Base-by-base conservation (phyloP, 2,329 filamentous ascomycete genomes). In the Alternaria metachromatica region DNA sequence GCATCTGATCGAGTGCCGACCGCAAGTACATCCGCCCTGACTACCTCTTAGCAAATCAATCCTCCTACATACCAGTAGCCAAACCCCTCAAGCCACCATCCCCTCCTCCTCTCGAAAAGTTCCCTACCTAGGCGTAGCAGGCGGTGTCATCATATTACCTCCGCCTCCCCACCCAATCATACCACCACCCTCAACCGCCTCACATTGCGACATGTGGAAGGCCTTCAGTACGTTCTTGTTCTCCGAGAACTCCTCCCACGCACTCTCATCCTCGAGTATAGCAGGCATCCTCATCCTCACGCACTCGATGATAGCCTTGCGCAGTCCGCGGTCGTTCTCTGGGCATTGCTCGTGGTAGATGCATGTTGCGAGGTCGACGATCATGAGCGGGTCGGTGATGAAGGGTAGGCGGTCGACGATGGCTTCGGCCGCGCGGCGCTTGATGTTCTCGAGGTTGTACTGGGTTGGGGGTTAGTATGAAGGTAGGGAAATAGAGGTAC, bases 351-450 rank as follows among this genome's bases (percentile, higher is more conserved):
- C 61, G 12, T 64, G 12, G 28, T 66, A 63, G 49, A 72, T 57
- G 12, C 6, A 23, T 11, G 51, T 28, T 3, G 71, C 70, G 1
- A 73, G 53, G 20, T 68, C 61, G 9, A 74, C 62, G 20, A 73
- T 55, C 11, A 11, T 62, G n/a, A 70, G 20, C 0, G 62, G 15
- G 7, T 74, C 65, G 3, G 67, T 46, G 2, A 72, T 25, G 61
- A 72, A 73, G 1, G 60, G 55, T 0, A 75, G 51, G 5, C 73
- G 67, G 41, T 75, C 71, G 4, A 70, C 65, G 20, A 73, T 68
- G 3, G 71, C 64, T 26, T 62, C 55, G 5, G 64, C 55, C 2
- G 48, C 62, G 13, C 66, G 70, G 1, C 45, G 50, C 53, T 71
- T 72, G 51, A 72, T 65, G 7, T 23, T 23, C 10, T 70, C 64